These are phyloP conservation scores for Xylariomycetidae sp. DNA, from an alignment of 2,329 filamentous ascomycete species.

Conservation along the genomic window DNA sequence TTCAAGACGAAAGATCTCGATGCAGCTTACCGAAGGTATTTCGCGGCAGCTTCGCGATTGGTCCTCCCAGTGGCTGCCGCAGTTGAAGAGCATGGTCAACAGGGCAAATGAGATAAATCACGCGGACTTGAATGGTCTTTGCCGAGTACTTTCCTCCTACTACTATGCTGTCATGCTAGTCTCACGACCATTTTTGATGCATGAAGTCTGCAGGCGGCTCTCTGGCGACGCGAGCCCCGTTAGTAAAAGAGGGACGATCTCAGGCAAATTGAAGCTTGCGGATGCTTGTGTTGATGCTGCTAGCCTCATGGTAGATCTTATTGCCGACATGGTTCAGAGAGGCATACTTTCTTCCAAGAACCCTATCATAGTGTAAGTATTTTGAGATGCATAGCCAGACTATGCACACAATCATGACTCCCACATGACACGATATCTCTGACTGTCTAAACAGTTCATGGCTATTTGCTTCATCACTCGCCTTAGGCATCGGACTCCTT, in stretches of 20 bases:
- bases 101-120: conserved; percentile 14
- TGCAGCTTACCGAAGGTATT: conserved; percentile 49
- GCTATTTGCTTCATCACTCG: conserved; percentile 49
- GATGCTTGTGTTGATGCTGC: conserved; percentile 53
- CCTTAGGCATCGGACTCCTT: conserved; percentile 46
- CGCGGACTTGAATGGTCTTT: conserved; percentile 39
- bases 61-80: conserved; percentile 44
- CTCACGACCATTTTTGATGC: conserved; percentile 52
- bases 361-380: conserved; percentile 46
- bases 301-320: conserved; percentile 46
- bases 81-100: conserved; percentile 20
- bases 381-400: too few relatives aligned
- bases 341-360: conserved; percentile 39
- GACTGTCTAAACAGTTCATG: conserved; percentile 37
- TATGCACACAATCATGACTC: too few relatives aligned
- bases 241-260: conserved; percentile 21
- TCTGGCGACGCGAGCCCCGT: conserved; percentile 26
- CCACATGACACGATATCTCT: background rate
- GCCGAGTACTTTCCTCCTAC: conserved; percentile 47
- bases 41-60: conserved; percentile 48
- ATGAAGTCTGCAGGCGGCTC: conserved; percentile 44
- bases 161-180: conserved; percentile 56
- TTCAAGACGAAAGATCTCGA: conserved; percentile 47
- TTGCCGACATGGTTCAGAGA: conserved; percentile 39
- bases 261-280: conserved; percentile 45